These are phyloP conservation scores for Fremontodendron californicum DNA, from an alignment of 345 rosid genomes.

Conservation along the genomic window DNA sequence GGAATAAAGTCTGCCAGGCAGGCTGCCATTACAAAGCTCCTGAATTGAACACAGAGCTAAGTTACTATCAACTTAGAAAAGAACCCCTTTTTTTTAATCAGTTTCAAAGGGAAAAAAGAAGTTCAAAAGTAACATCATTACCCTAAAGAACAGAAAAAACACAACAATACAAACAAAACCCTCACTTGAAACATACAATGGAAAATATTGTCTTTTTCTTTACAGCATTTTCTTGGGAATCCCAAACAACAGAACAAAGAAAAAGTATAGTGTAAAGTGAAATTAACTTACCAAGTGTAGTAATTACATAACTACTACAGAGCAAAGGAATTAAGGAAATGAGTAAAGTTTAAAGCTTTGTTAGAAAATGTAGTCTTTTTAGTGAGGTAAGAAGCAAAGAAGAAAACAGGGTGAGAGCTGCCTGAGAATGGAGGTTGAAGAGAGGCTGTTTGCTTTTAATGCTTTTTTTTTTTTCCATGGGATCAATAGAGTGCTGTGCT, in stretches of 20 bases:
- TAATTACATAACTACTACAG: not conserved
- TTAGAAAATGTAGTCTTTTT: not conserved
- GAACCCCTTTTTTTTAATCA: conserved; percentile 2
- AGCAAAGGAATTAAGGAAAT: not conserved
- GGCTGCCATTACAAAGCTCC: conserved; percentile 26
- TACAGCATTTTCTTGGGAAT: conserved; percentile 18
- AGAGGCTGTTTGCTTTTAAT: not conserved
- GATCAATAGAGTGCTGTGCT: not conserved
- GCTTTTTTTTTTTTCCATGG: not conserved
- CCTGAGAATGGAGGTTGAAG: not conserved
- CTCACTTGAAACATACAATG: not conserved
- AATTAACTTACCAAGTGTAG: not conserved
- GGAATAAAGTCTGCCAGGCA: conserved; percentile 6
- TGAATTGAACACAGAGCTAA: conserved; percentile 15
- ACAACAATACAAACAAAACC: not conserved
- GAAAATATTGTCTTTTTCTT: conserved; percentile 14
- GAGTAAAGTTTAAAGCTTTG: not conserved
- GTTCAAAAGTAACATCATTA: conserved; percentile 30
- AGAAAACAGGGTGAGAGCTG: not conserved
- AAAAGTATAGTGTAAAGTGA: not conserved
- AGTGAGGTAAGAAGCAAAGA: not conserved
- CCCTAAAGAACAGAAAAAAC: conserved; percentile 9
- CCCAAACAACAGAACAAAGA: not conserved
- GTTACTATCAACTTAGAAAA: conserved; percentile 9
- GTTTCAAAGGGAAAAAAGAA: not conserved